Evolutionary conservation across 176 grass and related monocot genomes (phyloP), one percentile per base, ranked within the genome.

Genomic region (Lolium rigidum): DNA sequence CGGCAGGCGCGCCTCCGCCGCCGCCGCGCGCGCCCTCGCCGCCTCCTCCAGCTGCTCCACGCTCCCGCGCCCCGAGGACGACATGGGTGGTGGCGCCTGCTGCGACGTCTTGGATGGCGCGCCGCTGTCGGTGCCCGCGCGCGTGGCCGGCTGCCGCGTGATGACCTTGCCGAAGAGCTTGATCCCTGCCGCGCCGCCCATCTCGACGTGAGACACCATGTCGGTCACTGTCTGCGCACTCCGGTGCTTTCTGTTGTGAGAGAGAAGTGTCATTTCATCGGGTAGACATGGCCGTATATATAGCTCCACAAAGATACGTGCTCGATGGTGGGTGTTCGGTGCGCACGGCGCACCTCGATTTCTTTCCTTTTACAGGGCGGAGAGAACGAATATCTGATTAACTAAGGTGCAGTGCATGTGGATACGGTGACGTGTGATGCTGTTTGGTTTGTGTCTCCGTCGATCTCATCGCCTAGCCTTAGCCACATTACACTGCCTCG

Each of bases 161-260:
- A 93, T 93, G 85, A 93, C 85, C 82, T 87, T 91, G 84, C 91
- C 88, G 77, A 93, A 93, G 72, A 93, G 91, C 83, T 93, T 93
- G 85, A 93, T 79, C 68, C 89, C 86, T 31, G 87, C 74, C 20
- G 74, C 74, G 26, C 49, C 74, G 26, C 52, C 54, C 89, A 88
- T 88, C 86, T 91, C 86, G 28, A 88, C 77, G 89, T 91, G 86
- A 18, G 89, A 82, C 52, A 88, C 70, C 89, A 91, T 91, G 10
- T 75, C 47, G 22, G 4, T 61, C 59, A 25, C 66, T 7, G 8
- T 47, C 78, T 50, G 63, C 12, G 26, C 18, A 6, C 17, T 12
- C 10, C 59, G 10, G 38, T 17, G 65, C 21, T 84, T 80, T 64
- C 87, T 44, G 43, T 17, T 28, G 77, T 31, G 2, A 16, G 43